Conservation (phyloP, 768 basidiomycete species). For the Rhodotorula diobovata region DNA sequence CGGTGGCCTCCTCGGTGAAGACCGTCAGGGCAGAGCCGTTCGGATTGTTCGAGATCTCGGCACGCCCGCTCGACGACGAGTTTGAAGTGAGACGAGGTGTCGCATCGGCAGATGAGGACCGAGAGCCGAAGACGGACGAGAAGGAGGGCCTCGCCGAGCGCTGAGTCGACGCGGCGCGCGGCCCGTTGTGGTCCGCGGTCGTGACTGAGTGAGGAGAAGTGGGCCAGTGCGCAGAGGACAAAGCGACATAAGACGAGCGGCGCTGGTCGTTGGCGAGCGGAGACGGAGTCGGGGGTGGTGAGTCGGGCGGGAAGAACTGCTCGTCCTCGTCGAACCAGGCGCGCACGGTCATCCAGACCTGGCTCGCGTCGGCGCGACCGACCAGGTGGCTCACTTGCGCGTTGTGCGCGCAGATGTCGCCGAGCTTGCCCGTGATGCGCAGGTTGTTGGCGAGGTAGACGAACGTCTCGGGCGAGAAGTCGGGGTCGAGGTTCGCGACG, state of each 20-base stretch:
- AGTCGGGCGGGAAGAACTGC: slow-evolving; percentile 4
- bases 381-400: slow-evolving; percentile 9
- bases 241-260: too few relatives aligned
- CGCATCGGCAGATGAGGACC: background rate
- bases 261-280: too few relatives aligned
- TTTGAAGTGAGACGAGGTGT: background rate
- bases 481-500: slow-evolving; percentile 22
- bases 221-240: background rate
- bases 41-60: background rate
- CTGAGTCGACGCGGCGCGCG: background rate
- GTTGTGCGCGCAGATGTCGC: slow-evolving; percentile 31
- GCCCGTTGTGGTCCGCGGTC: background rate
- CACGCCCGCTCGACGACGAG: background rate
- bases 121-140: slow-evolving; percentile 8
- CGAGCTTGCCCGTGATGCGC: slow-evolving; percentile 12
- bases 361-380: slow-evolving; percentile 26
- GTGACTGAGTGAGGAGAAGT: background rate
- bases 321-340: slow-evolving; percentile 29
- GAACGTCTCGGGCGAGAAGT: slow-evolving; percentile 25
- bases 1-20: slow-evolving; percentile 33
- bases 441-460: slow-evolving; percentile 29
- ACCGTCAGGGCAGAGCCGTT: slow-evolving; percentile 10
- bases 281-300: background rate
- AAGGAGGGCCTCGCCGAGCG: background rate
- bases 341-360: slow-evolving; percentile 31